Conservation (phyloP, 1,139 yeast species). For the Saccharomycopsis crataegensis region DNA sequence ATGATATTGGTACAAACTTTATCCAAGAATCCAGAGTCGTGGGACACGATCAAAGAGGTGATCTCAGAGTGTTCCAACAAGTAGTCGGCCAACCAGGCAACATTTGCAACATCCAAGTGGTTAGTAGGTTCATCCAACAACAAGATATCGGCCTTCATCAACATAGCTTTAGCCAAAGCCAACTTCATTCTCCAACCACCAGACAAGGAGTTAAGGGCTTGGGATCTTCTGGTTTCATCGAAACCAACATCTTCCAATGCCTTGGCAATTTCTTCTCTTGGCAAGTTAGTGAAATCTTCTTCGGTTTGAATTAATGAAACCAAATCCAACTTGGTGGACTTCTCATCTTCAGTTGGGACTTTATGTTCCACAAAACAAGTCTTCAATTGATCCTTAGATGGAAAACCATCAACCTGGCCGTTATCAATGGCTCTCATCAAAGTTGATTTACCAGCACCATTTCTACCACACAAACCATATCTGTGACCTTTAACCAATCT, state of each 20-base stretch:
- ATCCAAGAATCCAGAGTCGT: constrained; percentile 95
- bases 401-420: constrained; percentile 98
- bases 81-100: constrained; percentile 89
- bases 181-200: constrained; percentile 99
- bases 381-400: constrained; percentile 75
- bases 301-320: constrained; percentile 88
- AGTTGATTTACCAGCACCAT: constrained; percentile 98
- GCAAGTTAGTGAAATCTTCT: constrained; percentile 62
- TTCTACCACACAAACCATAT: constrained; percentile 96
- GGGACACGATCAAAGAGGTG: constrained; percentile 92
- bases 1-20: constrained; percentile 94
- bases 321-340: constrained; percentile 50
- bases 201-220: constrained; percentile 55
- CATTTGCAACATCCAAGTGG: constrained; percentile 93
- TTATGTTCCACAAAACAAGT: constrained; percentile 98
- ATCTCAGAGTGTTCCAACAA: constrained; percentile 73
- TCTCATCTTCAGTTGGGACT: constrained; percentile 92
- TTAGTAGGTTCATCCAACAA: constrained; percentile 97
- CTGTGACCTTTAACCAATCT: constrained; percentile 90
- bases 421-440: constrained; percentile 95
- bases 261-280: constrained; percentile 58
- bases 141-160: constrained; percentile 93
- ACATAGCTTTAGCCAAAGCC: constrained; percentile 96
- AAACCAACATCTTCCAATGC: constrained; percentile 87
- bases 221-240: constrained; percentile 80